A percentile compares a stretch with the other conserved stretches of the same genome.
Evolutionary conservation across 352 stramenopile genomes (phyloP).

Genomic region (Globisporangium iwayamae): DNA sequence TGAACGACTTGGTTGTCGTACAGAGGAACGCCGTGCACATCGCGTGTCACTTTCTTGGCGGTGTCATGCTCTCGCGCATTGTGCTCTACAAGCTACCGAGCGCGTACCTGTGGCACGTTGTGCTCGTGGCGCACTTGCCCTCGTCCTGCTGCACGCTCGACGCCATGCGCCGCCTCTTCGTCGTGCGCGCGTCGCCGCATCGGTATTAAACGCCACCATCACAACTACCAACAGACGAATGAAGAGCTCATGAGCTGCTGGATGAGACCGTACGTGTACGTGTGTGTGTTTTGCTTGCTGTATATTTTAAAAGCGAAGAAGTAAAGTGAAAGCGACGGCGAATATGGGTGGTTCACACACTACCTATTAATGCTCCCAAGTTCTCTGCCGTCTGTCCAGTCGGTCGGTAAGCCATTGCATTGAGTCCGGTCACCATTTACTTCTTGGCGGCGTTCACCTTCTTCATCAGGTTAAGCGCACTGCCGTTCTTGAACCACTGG

Average conservation of each 20-base stretch:
- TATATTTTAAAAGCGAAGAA: slow-evolving; percentile 40
- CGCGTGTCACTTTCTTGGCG: slow-evolving; percentile 55
- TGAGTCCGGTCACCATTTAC: background rate
- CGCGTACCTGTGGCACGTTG: slow-evolving; percentile 48
- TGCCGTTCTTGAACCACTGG: slow-evolving; percentile 93
- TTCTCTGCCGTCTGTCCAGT: slow-evolving; percentile 5
- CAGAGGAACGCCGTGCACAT: slow-evolving; percentile 58
- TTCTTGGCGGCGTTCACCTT: slow-evolving; percentile 63
- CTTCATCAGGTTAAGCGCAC: slow-evolving; percentile 94
- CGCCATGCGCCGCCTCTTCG: slow-evolving; percentile 24
- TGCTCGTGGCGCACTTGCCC: slow-evolving; percentile 33
- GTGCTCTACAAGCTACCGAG: slow-evolving; percentile 37
- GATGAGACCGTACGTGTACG: background rate
- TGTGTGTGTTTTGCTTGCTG: slow-evolving; percentile 21
- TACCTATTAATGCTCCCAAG: slow-evolving; percentile 11
- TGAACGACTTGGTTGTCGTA: background rate
- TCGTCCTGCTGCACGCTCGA: slow-evolving; percentile 30
- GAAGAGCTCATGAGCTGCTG: background rate
- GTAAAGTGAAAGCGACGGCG: slow-evolving; percentile 13
- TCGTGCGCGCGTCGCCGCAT: slow-evolving; percentile 23
- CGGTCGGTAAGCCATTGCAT: background rate
- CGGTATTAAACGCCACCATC: slow-evolving; percentile 11
- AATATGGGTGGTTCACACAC: slow-evolving; percentile 14
- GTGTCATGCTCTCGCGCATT: slow-evolving; percentile 52
- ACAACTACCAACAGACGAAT: background rate